A percentile compares a stretch with the other conserved stretches of the same genome.
Conservation (phyloP, 2,329 filamentous ascomycete species). For the Pseudogymnoascus sp. region DNA sequence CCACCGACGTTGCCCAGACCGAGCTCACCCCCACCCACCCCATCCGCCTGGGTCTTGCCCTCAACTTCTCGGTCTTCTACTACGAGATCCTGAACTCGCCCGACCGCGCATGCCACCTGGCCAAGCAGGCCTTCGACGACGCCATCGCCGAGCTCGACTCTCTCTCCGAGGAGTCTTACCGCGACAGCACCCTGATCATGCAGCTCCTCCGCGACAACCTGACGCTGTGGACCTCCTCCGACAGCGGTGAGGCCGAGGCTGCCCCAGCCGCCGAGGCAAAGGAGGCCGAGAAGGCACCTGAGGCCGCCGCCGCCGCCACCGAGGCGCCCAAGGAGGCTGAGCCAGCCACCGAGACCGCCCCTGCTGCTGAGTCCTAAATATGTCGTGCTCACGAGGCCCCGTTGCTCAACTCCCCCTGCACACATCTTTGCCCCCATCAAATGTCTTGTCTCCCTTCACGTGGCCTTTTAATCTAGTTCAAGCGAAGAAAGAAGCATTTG, state of each 20-base stretch:
- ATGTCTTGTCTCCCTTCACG: no score
- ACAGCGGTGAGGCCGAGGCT: conserved; percentile 69
- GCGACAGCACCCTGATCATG: conserved; percentile 98
- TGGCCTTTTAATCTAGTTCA: conserved; percentile 13
- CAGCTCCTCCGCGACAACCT: conserved; percentile 96
- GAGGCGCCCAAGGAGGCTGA: conserved; percentile 30
- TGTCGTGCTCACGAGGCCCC: conserved; percentile 27
- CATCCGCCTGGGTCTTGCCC: conserved; percentile 82
- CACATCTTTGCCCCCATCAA: background rate
- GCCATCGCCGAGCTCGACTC: conserved; percentile 97
- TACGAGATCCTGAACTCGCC: conserved; percentile 99
- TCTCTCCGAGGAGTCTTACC: conserved; percentile 97
- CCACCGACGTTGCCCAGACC: conserved; percentile 81
- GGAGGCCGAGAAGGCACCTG: conserved; percentile 47
- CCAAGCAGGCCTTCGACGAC: conserved; percentile 93
- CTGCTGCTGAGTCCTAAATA: conserved; percentile 47
- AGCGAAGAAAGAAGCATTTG: background rate
- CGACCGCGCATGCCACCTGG: conserved; percentile 95
- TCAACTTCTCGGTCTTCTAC: conserved; percentile 99
- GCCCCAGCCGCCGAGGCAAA: conserved; percentile 49
- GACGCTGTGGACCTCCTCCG: conserved; percentile 94
- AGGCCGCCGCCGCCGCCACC: conserved; percentile 23
- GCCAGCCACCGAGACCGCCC: conserved; percentile 23
- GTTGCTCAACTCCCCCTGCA: conserved; percentile 32
- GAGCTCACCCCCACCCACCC: conserved; percentile 87